Evolutionary conservation across 257 asterid species (phyloP).

Genomic region (Fraxinus pennsylvanica): DNA sequence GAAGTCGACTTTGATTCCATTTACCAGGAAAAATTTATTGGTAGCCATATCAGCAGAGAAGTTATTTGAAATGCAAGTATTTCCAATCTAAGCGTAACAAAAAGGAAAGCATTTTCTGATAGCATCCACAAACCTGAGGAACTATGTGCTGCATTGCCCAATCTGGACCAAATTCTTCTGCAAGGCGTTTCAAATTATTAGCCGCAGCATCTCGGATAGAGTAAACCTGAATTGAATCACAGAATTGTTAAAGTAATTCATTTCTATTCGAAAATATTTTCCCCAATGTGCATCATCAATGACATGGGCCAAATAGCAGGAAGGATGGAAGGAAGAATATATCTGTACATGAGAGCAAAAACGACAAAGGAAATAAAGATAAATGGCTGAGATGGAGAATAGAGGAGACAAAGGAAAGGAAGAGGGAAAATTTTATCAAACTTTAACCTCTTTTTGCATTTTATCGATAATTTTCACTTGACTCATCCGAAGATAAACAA

Average conservation of each 20-base stretch:
- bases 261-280: not conserved
- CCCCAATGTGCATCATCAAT: not conserved
- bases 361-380: not conserved
- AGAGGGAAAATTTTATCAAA: not conserved
- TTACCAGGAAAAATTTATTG: not conserved
- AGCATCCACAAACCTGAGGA: slow-evolving; percentile 66
- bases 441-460: not conserved
- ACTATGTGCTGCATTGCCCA: slow-evolving; percentile 95
- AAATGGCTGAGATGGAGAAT: not conserved
- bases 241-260: not conserved
- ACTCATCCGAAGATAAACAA: not conserved
- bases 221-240: slow-evolving; percentile 52
- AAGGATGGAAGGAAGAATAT: not conserved
- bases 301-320: not conserved
- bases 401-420: not conserved
- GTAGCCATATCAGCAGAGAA: not conserved
- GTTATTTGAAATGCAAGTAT: not conserved
- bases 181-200: slow-evolving; percentile 73
- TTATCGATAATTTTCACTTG: not conserved
- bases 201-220: slow-evolving; percentile 89
- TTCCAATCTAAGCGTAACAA: not conserved
- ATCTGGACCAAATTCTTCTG: slow-evolving; percentile 89
- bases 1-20: not conserved
- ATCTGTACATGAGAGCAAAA: not conserved
- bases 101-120: not conserved